These are phyloP conservation scores for Epichloe coenophiala DNA, from an alignment of 2,329 filamentous ascomycete genomes.

Conservation along the genomic window DNA sequence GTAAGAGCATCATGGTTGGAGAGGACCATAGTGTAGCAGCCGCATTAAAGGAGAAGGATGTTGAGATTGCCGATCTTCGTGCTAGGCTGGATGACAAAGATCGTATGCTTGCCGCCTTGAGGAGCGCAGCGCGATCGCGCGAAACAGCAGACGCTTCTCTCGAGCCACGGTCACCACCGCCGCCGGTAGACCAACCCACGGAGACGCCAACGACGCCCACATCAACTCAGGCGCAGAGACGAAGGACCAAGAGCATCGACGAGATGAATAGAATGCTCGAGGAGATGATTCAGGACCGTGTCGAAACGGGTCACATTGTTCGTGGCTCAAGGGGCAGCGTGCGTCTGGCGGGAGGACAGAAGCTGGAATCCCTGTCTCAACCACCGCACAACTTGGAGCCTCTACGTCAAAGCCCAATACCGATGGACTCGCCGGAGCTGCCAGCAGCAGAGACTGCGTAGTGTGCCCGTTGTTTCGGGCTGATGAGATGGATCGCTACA, in stretches of 20 bases:
- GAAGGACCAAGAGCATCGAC: conserved; percentile 59
- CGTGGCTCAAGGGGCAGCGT: conserved; percentile 55
- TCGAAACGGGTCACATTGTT: conserved; percentile 61
- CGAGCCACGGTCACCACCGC: conserved; percentile 19
- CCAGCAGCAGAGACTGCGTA: conserved; percentile 16
- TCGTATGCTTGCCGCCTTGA: conserved; percentile 76
- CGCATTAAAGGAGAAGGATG: conserved; percentile 74
- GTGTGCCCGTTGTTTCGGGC: neutral
- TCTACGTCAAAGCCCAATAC: conserved; percentile 24
- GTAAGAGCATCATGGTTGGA: conserved; percentile 53
- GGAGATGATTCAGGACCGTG: conserved; percentile 87
- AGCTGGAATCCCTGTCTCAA: conserved; percentile 23
- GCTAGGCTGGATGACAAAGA: conserved; percentile 89
- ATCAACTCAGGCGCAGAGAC: conserved; percentile 23
- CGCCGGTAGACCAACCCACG: conserved; percentile 5
- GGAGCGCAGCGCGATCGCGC: conserved; percentile 72
- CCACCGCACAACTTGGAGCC: conserved; percentile 24
- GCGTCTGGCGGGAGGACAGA: conserved; percentile 37
- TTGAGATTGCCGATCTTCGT: conserved; percentile 82
- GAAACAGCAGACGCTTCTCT: conserved; percentile 55
- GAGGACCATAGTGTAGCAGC: conserved; percentile 66
- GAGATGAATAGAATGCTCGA: conserved; percentile 90
- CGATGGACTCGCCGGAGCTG: conserved; percentile 9
- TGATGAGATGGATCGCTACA: neutral
- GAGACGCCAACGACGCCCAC: conserved; percentile 13